Conservation (phyloP, 2,329 filamentous ascomycete species). For the Ophiostoma populinum region DNA sequence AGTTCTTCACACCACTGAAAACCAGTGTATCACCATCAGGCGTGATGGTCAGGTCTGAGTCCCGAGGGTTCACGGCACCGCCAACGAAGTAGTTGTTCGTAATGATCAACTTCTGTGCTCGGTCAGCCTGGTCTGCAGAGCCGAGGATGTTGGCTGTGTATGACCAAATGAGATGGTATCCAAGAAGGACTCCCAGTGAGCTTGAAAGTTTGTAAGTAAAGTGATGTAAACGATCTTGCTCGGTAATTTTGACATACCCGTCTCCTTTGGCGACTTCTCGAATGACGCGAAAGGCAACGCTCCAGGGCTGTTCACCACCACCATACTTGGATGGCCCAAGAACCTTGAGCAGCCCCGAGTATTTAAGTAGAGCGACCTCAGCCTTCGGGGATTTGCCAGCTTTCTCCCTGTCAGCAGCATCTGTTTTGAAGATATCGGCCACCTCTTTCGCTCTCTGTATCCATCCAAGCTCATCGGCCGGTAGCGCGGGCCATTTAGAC, state of each 20-base stretch:
- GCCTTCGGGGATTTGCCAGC: constrained; percentile 24
- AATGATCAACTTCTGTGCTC: constrained; percentile 37
- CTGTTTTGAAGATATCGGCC: constrained; percentile 18
- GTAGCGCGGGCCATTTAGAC: constrained; percentile 19
- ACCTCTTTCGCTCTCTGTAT: constrained; percentile 23
- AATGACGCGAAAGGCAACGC: constrained; percentile 38
- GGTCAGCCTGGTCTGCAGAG: constrained; percentile 39
- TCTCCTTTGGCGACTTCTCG: constrained; percentile 47
- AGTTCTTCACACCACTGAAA: constrained; percentile 46
- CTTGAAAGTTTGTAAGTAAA: not conserved
- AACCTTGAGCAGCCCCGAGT: constrained; percentile 23
- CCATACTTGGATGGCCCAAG: constrained; percentile 23
- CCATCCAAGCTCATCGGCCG: constrained; percentile 19
- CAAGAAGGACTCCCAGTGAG: constrained; percentile 44
- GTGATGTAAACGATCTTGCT: too few species aligned
- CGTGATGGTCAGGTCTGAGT: constrained; percentile 41
- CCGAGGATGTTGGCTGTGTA: constrained; percentile 44
- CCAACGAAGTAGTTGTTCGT: constrained; percentile 49
- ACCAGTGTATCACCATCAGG: constrained; percentile 34
- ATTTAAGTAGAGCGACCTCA: constrained; percentile 23
- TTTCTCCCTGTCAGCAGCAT: constrained; percentile 20
- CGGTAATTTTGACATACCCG: constrained; percentile 32
- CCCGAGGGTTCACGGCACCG: constrained; percentile 47
- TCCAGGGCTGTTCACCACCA: constrained; percentile 26
- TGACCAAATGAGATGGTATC: constrained; percentile 48